Base-by-base conservation (phyloP, 2,329 filamentous ascomycete genomes). In the Beauveria rudraprayagi region DNA sequence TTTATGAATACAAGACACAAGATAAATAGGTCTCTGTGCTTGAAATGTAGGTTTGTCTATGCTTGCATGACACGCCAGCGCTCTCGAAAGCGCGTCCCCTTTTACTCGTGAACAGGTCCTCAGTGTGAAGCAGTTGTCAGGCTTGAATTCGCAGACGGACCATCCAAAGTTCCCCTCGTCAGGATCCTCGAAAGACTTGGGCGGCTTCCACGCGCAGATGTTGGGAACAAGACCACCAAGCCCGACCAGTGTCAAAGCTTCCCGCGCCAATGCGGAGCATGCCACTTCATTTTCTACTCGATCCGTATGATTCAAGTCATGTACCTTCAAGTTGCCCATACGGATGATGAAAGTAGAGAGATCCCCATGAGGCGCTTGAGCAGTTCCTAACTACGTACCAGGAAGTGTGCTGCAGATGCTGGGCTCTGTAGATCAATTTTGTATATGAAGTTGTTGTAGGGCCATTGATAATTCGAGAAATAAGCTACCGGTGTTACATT, bases 261-360 rank as follows among this genome's bases (percentile, higher is more conserved):
- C 24, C 1, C 68, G 68, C 8, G 63, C 65, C n/a, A 71, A 60
- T 1, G 57, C 46, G n/a, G 65, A 62, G 8, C 67, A 64, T 1
- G 67, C 67, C 2, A 71, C 68, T 17, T 71, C 68, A 51, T 72
- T 70, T 62, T 70, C 63, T 4, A 68, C 62, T 4, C 70, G 66
- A 34, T 62, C 62, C 19, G 56, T 59, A n/a, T 65, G 51, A 47
- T 65, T 63, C 34, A 61, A 16, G 22, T 58, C 62, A 16, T 53
- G 40, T 0, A 63, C 65, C 3, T 14, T 51, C 8, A 63, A 53
- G 30, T 67, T 67, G 19, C 58, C 47, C 24, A 67, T 37, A 8
- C 63, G 61, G 43, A 67, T 56, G 16, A 66, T 54, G 1, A 67
- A 11, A 0, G 52, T 48, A 5, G 58, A 62, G 6, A 62, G 19